Evolutionary conservation across 768 basidiomycete species (phyloP).

Genomic region (Pisolithus albus): DNA sequence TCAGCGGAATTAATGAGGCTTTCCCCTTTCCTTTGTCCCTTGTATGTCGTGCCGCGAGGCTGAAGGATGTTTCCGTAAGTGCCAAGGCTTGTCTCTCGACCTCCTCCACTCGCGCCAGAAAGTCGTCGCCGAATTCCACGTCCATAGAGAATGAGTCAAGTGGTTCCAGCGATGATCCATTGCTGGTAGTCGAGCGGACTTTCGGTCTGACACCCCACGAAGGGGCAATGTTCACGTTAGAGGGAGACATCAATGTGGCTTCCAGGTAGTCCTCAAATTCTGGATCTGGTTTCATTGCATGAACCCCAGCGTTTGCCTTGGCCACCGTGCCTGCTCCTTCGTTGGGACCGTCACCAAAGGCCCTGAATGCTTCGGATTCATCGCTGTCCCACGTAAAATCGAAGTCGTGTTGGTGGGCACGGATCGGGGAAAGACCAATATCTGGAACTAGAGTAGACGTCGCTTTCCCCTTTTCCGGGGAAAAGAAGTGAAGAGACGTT

Average conservation of each 20-base stretch:
- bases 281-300: slow-evolving; percentile 2
- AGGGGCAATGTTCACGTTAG: not conserved
- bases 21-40: slow-evolving; percentile 19
- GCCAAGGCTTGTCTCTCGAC: slow-evolving; percentile 17
- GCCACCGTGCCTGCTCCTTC: not conserved
- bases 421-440: slow-evolving; percentile 26
- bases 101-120: slow-evolving; percentile 33
- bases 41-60: slow-evolving; percentile 2
- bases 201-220: not conserved
- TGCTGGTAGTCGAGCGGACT: not conserved
- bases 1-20: not conserved
- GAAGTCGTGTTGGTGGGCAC: slow-evolving; percentile 14
- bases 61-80: not conserved
- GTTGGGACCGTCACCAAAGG: slow-evolving; percentile 9
- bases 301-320: not conserved
- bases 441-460: slow-evolving; percentile 11
- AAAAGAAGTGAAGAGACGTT: slow-evolving; percentile 14
- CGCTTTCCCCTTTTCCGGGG: not conserved
- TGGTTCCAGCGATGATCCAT: slow-evolving; percentile 17
- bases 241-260: not conserved
- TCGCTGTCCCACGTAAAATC: slow-evolving; percentile 26
- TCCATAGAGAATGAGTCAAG: slow-evolving; percentile 31
- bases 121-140: slow-evolving; percentile 31
- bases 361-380: slow-evolving; percentile 19
- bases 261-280: not conserved